Base-by-base conservation (phyloP, 345 rosid species). In the Salix arbutifolia region DNA sequence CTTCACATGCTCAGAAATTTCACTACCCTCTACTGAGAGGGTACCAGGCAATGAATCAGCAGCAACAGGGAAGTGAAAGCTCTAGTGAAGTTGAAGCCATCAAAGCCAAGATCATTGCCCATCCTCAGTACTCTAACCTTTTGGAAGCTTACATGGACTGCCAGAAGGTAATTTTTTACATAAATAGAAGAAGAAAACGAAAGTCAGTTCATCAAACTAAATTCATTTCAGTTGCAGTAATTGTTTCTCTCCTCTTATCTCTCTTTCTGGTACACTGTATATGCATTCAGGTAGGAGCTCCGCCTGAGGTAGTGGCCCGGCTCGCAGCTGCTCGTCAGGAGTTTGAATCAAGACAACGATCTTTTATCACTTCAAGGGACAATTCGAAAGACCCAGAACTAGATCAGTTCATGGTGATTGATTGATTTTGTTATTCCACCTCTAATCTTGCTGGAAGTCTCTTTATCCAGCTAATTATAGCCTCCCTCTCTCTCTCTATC, bases 71-170 rank as follows among this genome's bases (percentile, higher is more conserved):
- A 64, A 84, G 86, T 58, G 87, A 82, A 77, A 80, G 86, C 78
- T 76, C 84, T 40, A 73, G 67, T 65, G 92, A 91, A 71, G 87
- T 76, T 0, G 98, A 93, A 73, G 93, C 90, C 60, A 91, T 96
- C 77, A 96, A 96, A 80, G 97, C 98, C 42, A 96, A 96, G 85
- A 96, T 96, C 82, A 85, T 96, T 8, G 88, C 97, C 56, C 99
- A 96, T 75, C 97, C 98, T 74, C 96, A 93, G 77, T 96, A 92
- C 79, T 86, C 96, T 65, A 91, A 85, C 70, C 97, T 96, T 65
- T 78, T 96, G 71, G 90, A 96, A 86, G 98, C 98, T 76, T 93
- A 89, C 91, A 82, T 88, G 92, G 98, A 93, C 82, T 96, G 99
- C 83, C 98, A 93, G 81, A 96, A 96, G 97, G 99, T 92, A 96